Evolutionary conservation across 2,329 filamentous ascomycete genomes (phyloP).

Genomic region (Aureobasidium sp.): DNA sequence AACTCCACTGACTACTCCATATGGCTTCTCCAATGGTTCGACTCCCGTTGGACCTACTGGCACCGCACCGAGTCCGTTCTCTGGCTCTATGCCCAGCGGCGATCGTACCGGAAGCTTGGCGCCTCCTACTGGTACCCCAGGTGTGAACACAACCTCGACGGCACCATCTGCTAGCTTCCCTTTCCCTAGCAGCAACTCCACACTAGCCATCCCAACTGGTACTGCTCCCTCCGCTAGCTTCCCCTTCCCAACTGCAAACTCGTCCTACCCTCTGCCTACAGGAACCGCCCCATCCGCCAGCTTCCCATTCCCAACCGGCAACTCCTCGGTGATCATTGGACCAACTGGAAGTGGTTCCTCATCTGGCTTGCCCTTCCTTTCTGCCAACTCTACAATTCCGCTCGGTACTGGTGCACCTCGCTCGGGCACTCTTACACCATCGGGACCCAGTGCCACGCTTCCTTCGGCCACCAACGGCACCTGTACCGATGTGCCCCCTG

Average conservation of each 20-base stretch:
- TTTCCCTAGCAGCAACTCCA: neutral
- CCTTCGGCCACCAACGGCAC: neutral
- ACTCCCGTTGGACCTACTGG: neutral
- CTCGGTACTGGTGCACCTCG: neutral
- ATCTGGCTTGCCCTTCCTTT: neutral
- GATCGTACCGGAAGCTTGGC: neutral
- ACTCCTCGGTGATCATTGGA: neutral
- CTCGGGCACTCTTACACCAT: neutral
- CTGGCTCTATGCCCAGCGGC: neutral
- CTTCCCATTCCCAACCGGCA: constrained; percentile 4
- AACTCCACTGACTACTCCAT: neutral
- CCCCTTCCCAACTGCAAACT: neutral
- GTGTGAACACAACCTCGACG: neutral
- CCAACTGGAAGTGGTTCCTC: neutral
- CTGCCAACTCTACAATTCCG: neutral
- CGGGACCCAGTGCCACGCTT: neutral
- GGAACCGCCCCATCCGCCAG: constrained; percentile 6
- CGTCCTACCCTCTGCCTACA: neutral
- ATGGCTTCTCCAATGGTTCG: neutral
- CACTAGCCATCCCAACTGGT: neutral
- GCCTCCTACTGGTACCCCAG: neutral
- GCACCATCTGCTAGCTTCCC: constrained; percentile 4
- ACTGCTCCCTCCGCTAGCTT: constrained; percentile 3
- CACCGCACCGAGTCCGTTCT: neutral
- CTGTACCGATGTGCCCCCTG: neutral